Conservation (phyloP, 495 filamentous ascomycete genomes). For the Aspergillus wentii region DNA sequence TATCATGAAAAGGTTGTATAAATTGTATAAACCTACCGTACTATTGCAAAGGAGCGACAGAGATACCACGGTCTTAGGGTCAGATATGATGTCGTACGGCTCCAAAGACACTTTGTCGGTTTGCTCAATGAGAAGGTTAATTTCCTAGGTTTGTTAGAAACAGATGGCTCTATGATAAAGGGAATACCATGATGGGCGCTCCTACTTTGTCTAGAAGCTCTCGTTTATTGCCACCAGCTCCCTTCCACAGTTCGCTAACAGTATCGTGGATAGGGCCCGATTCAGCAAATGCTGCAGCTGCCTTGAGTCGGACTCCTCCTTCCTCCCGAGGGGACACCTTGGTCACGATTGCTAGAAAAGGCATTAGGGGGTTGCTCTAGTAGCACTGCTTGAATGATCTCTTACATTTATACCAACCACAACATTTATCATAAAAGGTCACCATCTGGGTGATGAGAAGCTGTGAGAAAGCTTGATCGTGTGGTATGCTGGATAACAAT, state of each 20-base stretch:
- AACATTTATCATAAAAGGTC: conserved; percentile 87
- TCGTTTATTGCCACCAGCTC: conserved; percentile 22
- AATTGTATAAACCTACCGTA: conserved; percentile 51
- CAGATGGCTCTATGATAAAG: background rate
- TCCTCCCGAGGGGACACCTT: conserved; percentile 33
- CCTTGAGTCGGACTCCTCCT: conserved; percentile 52
- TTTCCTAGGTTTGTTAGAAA: conserved; percentile 50
- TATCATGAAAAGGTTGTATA: background rate
- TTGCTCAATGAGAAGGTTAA: conserved; percentile 55
- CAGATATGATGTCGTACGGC: conserved; percentile 77
- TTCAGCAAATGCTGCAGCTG: conserved; percentile 67
- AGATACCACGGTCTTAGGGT: conserved; percentile 76
- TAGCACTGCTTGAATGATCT: background rate
- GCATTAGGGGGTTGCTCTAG: conserved; percentile 1
- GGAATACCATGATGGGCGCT: background rate
- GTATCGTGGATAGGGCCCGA: conserved; percentile 62
- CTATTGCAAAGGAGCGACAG: conserved; percentile 89
- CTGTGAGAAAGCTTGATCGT: conserved; percentile 91
- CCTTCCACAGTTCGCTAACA: conserved; percentile 58
- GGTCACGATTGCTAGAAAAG: conserved; percentile 33
- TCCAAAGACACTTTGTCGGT: conserved; percentile 62
- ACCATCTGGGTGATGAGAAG: conserved; percentile 86
- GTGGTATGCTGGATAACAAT: conserved; percentile 92
- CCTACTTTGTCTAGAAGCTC: conserved; percentile 39
- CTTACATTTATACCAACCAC: conserved; percentile 77